A percentile compares a stretch with the other conserved stretches of the same genome.
Conservation (phyloP, 2,329 filamentous ascomycete genomes). For the Fusarium hainanense region DNA sequence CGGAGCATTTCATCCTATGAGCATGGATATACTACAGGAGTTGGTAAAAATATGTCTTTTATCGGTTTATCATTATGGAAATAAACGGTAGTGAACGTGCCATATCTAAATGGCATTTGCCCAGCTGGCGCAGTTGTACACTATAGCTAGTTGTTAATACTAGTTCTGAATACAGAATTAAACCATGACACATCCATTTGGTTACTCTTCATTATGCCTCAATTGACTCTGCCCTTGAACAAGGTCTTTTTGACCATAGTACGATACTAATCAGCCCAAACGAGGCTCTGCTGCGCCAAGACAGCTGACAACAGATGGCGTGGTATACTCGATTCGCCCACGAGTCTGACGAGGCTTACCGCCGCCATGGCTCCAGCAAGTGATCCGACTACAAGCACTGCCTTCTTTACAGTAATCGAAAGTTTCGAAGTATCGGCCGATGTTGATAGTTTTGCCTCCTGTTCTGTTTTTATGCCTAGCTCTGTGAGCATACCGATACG, state of each 20-base stretch:
- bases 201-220: background rate
- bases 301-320: conserved; percentile 34
- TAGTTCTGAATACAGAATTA: conserved; percentile 20
- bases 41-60: conserved; percentile 39
- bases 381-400: conserved; percentile 35
- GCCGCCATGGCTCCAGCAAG: conserved; percentile 27
- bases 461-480: conserved; percentile 41
- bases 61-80: conserved; percentile 8
- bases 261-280: conserved; percentile 14
- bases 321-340: conserved; percentile 32
- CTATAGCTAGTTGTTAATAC: conserved; percentile 27
- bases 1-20: conserved; percentile 33
- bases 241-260: background rate
- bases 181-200: background rate
- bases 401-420: conserved; percentile 21
- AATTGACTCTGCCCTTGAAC: background rate
- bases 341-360: conserved; percentile 29
- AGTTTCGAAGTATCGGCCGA: conserved; percentile 5
- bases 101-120: conserved; percentile 10
- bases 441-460: background rate
- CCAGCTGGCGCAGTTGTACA: conserved; percentile 21
- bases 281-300: conserved; percentile 39
- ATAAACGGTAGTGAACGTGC: conserved; percentile 16
- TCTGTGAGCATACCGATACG: conserved; percentile 51
- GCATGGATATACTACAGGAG: conserved; percentile 35